phyloP scores from a whole-genome alignment of 805 yeast species.

The Yamadazyma takamatsuzukensis region DNA sequence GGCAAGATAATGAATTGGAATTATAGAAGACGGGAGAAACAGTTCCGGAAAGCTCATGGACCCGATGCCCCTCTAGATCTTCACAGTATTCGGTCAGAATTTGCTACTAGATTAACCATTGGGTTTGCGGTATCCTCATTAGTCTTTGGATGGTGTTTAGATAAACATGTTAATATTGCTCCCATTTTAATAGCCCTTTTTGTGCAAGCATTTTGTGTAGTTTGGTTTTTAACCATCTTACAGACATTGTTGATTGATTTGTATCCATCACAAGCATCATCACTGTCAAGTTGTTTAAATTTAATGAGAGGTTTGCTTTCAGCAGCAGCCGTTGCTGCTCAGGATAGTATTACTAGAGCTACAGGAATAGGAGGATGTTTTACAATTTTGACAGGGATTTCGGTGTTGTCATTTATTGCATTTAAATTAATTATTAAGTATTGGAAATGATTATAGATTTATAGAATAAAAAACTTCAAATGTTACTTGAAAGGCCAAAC shows the following conservation, averaged over 20 bases:
- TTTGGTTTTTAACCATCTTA: slow-evolving; percentile 52
- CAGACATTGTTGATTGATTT: slow-evolving; percentile 68
- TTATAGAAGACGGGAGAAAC: slow-evolving; percentile 37
- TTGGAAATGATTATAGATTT: too few species aligned
- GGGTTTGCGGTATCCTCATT: slow-evolving; percentile 39
- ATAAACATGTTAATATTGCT: slow-evolving; percentile 42
- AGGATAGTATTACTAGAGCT: slow-evolving; percentile 50
- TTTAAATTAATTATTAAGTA: slow-evolving; percentile 7
- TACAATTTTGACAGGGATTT: slow-evolving; percentile 57
- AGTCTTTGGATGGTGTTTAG: slow-evolving; percentile 70
- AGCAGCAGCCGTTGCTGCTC: slow-evolving; percentile 65
- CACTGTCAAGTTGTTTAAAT: slow-evolving; percentile 68
- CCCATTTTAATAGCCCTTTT: slow-evolving; percentile 54
- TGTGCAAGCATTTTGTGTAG: slow-evolving; percentile 50
- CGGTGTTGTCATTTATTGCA: slow-evolving; percentile 13
- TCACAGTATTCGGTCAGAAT: slow-evolving; percentile 53
- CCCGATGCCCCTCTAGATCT: too few species aligned
- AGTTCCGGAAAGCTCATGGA: slow-evolving; percentile 39
- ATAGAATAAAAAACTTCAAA: background rate
- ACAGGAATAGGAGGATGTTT: slow-evolving; percentile 74
- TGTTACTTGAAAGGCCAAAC: background rate
- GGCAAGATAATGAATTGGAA: slow-evolving; percentile 55
- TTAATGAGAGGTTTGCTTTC: slow-evolving; percentile 63
- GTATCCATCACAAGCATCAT: slow-evolving; percentile 62
- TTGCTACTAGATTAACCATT: slow-evolving; percentile 36